These are phyloP conservation scores for Cladosporium oxysporum DNA, from an alignment of 2,329 filamentous ascomycete genomes.

Conservation along the genomic window DNA sequence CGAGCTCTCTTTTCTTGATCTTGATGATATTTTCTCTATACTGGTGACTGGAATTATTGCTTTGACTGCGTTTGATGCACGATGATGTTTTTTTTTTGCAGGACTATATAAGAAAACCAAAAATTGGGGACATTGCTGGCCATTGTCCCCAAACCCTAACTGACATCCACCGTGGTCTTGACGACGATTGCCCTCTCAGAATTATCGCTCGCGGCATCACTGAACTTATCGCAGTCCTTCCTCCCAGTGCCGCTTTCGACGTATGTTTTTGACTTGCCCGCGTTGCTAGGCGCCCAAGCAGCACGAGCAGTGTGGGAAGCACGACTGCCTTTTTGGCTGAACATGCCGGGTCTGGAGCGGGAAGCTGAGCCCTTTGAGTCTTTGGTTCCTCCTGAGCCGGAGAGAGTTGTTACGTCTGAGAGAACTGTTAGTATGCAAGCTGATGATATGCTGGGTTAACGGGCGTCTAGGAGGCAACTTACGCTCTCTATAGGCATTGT, in stretches of 20 bases:
- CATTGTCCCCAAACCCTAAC: neutral
- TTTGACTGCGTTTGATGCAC: too few species aligned
- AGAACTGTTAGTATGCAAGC: neutral
- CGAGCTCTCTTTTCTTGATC: neutral
- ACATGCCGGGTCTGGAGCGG: neutral
- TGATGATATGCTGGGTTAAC: neutral
- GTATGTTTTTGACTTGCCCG: conserved; percentile 5
- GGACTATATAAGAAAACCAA: neutral
- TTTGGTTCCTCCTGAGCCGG: conserved; percentile 2
- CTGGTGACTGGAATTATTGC: too few species aligned
- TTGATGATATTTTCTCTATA: neutral
- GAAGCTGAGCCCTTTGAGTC: conserved; percentile 2
- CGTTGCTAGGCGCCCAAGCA: conserved; percentile 1
- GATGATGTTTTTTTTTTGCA: neutral
- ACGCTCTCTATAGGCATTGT: conserved; percentile 19
- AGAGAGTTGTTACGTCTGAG: conserved; percentile 9
- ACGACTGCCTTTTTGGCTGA: neutral
- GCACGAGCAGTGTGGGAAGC: neutral
- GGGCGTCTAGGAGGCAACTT: neutral
- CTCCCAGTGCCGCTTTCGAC: neutral
- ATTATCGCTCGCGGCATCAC: conserved; percentile 26
- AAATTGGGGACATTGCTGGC: neutral
- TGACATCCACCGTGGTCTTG: conserved; percentile 12
- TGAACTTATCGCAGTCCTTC: conserved; percentile 14
- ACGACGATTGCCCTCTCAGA: conserved; percentile 15